Percentiles rank a stretch among this genome's conserved stretches.
Evolutionary conservation across 2,329 filamentous ascomycete genomes (phyloP).

Genomic region (Pseudogymnoascus sp.): DNA sequence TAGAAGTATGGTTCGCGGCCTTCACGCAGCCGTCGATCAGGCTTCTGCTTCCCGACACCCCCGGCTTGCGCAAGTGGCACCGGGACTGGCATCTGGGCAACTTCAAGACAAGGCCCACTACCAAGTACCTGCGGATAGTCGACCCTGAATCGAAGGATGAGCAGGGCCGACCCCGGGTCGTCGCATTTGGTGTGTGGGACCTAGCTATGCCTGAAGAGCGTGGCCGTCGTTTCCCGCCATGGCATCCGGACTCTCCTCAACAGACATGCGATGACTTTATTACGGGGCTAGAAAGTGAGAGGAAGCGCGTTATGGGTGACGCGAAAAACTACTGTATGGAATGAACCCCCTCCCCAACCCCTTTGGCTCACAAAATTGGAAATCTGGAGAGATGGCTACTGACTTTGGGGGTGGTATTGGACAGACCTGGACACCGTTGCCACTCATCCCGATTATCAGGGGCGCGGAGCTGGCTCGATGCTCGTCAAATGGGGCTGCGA

Average conservation of each 20-base stretch:
- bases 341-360: background rate
- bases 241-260: background rate
- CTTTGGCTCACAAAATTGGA: background rate
- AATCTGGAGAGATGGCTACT: background rate
- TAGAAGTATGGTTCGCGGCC: background rate
- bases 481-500: slow-evolving; percentile 21
- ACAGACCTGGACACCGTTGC: slow-evolving; percentile 22
- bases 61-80: background rate
- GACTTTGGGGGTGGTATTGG: background rate
- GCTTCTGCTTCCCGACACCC: background rate
- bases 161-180: background rate
- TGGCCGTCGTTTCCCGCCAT: background rate
- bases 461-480: slow-evolving; percentile 20
- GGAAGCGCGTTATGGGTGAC: background rate
- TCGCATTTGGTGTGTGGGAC: background rate
- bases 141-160: background rate
- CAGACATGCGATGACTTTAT: background rate
- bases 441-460: slow-evolving; percentile 17
- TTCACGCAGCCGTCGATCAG: background rate
- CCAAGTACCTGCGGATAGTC: background rate
- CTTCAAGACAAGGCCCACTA: background rate
- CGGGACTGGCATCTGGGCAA: background rate
- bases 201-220: background rate
- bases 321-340: background rate
- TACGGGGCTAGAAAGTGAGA: background rate